Evolutionary conservation across 352 stramenopile species (phyloP).

Genomic region (Peronospora tabacina): DNA sequence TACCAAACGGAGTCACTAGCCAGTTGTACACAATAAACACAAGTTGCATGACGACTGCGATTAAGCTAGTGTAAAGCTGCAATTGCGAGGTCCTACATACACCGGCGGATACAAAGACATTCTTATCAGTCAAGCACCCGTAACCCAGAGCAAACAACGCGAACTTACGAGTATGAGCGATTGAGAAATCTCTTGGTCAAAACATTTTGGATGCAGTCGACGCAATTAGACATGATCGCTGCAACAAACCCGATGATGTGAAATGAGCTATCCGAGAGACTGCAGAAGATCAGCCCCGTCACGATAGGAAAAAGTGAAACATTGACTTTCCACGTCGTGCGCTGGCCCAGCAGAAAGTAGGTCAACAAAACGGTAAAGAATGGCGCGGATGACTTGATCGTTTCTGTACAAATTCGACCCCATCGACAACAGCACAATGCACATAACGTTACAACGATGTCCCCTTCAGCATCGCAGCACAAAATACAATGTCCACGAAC

Average conservation of each 20-base stretch:
- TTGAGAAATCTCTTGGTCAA: slow-evolving; percentile 86
- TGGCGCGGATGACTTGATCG: slow-evolving; percentile 88
- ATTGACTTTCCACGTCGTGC: slow-evolving; percentile 77
- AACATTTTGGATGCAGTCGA: slow-evolving; percentile 90
- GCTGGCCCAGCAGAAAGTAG: slow-evolving; percentile 77
- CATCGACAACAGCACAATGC: slow-evolving; percentile 8
- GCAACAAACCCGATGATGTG: slow-evolving; percentile 85
- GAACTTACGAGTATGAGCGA: slow-evolving; percentile 59
- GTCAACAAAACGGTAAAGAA: slow-evolving; percentile 88
- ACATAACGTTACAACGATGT: slow-evolving; percentile 12
- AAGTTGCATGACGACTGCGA: slow-evolving; percentile 79
- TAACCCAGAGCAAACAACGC: background rate
- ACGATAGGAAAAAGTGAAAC: slow-evolving; percentile 84
- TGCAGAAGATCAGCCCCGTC: slow-evolving; percentile 79
- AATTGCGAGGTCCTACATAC: slow-evolving; percentile 60
- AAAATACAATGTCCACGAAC: slow-evolving; percentile 28
- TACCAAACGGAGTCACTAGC: slow-evolving; percentile 32
- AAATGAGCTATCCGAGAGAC: slow-evolving; percentile 80
- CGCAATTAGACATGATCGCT: slow-evolving; percentile 85
- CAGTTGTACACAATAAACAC: slow-evolving; percentile 70
- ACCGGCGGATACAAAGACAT: background rate
- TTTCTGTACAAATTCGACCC: slow-evolving; percentile 45
- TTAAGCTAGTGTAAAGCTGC: slow-evolving; percentile 87
- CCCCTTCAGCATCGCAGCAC: background rate
- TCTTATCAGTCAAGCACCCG: background rate